Conservation (phyloP, 2,329 filamentous ascomycete genomes). For the Trichoderma koningii region DNA sequence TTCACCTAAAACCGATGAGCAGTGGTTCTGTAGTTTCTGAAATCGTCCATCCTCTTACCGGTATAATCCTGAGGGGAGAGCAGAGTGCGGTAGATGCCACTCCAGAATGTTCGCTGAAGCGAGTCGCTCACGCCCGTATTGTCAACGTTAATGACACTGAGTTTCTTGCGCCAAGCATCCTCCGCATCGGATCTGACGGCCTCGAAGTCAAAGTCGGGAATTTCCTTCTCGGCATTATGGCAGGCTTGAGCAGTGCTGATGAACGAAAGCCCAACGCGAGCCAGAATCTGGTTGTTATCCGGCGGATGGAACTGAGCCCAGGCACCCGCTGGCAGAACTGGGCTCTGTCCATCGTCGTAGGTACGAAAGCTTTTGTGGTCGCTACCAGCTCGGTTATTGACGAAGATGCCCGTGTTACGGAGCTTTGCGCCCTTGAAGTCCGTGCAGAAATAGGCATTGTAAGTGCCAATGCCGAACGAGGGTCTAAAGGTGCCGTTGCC, state of each 20-base stretch:
- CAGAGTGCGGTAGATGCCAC: constrained; percentile 67
- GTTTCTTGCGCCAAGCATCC: constrained; percentile 63
- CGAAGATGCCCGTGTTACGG: constrained; percentile 59
- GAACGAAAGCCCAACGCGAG: constrained; percentile 72
- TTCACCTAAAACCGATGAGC: constrained; percentile 53
- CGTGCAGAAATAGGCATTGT: constrained; percentile 61
- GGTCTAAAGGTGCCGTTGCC: constrained; percentile 61
- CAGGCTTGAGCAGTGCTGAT: constrained; percentile 69
- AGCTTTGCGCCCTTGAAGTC: constrained; percentile 58
- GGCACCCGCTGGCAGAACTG: constrained; percentile 51
- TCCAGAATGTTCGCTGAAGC: constrained; percentile 69
- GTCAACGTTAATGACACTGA: constrained; percentile 60
- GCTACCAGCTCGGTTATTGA: constrained; percentile 53
- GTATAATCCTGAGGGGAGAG: constrained; percentile 76
- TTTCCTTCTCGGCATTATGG: constrained; percentile 67
- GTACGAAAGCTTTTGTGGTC: constrained; percentile 44
- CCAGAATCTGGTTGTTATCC: constrained; percentile 53
- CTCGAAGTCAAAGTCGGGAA: constrained; percentile 67
- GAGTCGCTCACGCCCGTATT: constrained; percentile 55
- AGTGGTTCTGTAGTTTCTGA: background rate
- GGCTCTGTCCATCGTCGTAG: constrained; percentile 35
- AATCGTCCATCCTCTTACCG: constrained; percentile 11
- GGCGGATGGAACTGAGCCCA: constrained; percentile 61
- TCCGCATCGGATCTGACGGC: constrained; percentile 56
- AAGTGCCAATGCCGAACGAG: constrained; percentile 62